A percentile compares a stretch with the other conserved stretches of the same genome.
phyloP scores from a whole-genome alignment of 352 stramenopile genomes.

The Aphanomyces invadans region DNA sequence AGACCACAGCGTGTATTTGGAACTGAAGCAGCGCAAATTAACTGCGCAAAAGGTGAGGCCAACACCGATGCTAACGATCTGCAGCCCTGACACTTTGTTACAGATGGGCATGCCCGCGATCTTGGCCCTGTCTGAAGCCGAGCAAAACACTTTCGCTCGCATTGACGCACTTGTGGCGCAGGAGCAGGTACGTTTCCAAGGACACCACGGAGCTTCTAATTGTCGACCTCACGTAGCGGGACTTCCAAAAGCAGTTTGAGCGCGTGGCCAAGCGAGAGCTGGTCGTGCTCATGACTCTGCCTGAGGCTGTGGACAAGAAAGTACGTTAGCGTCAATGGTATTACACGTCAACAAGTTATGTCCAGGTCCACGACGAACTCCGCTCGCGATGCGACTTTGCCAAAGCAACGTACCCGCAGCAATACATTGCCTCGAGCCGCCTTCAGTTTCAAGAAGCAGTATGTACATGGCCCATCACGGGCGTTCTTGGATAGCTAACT shows the following conservation, averaged over 20 bases:
- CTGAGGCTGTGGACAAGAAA: slow-evolving; percentile 3
- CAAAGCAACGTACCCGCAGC: background rate
- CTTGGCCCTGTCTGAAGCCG: slow-evolving; percentile 1
- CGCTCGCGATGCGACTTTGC: background rate
- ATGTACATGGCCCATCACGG: no score
- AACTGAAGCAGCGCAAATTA: background rate
- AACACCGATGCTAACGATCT: background rate
- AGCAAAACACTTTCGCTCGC: background rate
- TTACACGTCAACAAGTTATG: background rate
- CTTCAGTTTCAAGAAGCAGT: background rate
- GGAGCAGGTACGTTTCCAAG: background rate
- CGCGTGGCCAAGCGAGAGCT: background rate
- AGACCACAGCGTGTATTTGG: slow-evolving; percentile 14
- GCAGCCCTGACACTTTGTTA: background rate
- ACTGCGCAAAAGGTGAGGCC: slow-evolving; percentile 10
- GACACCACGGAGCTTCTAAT: background rate
- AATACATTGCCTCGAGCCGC: background rate
- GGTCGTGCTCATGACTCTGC: slow-evolving; percentile 17
- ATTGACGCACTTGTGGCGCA: background rate
- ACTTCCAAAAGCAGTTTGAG: slow-evolving; percentile 22
- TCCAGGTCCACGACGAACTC: background rate
- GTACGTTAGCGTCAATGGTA: background rate
- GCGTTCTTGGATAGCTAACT: background rate
- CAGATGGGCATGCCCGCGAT: slow-evolving; percentile 13
- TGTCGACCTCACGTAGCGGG: background rate